phyloP scores from a whole-genome alignment of 331 rosid species.

The Spiraea crenata region DNA sequence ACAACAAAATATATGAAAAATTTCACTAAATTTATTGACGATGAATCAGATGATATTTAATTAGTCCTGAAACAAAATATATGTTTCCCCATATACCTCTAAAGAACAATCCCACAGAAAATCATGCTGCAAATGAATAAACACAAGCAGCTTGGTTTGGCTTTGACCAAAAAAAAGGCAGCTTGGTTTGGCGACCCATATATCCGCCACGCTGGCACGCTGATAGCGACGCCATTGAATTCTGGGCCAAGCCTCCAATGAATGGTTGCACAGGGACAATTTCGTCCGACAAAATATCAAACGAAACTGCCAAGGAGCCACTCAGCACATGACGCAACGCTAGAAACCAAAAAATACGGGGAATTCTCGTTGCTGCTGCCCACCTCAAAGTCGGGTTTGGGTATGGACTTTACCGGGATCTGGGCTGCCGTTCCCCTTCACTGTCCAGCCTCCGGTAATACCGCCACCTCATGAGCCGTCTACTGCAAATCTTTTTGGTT shows the following conservation, averaged over 20 bases:
- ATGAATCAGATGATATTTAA: too few relatives aligned
- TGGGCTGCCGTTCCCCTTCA: background rate
- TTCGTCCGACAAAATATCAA: slow-evolving; percentile 12
- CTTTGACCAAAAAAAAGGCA: slow-evolving; percentile 16
- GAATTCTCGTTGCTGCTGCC: background rate
- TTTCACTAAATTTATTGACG: too few relatives aligned
- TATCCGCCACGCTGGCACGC: slow-evolving; percentile 17
- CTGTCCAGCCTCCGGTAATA: too few relatives aligned
- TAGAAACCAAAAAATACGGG: background rate
- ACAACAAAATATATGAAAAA: too few relatives aligned
- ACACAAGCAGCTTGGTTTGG: too few relatives aligned
- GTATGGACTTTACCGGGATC: background rate
- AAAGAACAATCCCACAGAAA: too few relatives aligned
- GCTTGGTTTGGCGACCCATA: slow-evolving; percentile 25
- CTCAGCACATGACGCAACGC: slow-evolving; percentile 20
- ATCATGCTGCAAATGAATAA: too few relatives aligned
- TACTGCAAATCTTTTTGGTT: too few relatives aligned
- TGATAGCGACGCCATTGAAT: slow-evolving; percentile 2
- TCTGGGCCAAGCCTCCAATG: background rate
- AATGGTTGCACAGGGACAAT: background rate
- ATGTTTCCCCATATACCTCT: too few relatives aligned
- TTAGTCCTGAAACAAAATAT: too few relatives aligned
- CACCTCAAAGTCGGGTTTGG: background rate
- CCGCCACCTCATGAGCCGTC: too few relatives aligned
- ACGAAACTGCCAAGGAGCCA: background rate